phyloP scores from a whole-genome alignment of 169 alveolate genomes.

The Cystoisospora suis region DNA sequence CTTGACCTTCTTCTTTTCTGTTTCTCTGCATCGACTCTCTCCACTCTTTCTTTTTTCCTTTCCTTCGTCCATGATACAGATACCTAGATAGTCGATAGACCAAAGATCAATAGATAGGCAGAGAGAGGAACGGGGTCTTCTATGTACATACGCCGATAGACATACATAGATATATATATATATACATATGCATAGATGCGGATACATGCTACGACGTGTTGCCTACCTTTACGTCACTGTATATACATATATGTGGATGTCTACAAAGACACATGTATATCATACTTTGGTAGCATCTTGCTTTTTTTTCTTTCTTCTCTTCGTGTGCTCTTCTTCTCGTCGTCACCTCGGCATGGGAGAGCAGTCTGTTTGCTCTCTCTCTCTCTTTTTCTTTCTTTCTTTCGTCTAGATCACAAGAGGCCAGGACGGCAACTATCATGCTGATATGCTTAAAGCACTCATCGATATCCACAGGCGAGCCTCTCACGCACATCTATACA shows the following conservation, averaged over 20 bases:
- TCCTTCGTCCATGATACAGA: not conserved
- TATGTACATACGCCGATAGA: not conserved
- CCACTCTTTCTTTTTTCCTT: not conserved
- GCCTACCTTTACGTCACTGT: not conserved
- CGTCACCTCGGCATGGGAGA: not conserved
- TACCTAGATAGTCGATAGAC: not conserved
- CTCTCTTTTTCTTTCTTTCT: not conserved
- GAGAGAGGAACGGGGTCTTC: not conserved
- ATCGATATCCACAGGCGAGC: slow-evolving; percentile 7
- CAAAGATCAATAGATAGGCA: not conserved
- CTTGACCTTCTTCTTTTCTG: not conserved
- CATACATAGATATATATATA: not conserved
- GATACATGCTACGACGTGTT: not conserved
- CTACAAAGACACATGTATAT: not conserved
- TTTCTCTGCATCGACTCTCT: not conserved
- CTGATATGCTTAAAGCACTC: slow-evolving; percentile 22
- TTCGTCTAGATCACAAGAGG: not conserved
- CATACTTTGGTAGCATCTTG: not conserved
- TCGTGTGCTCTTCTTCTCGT: not conserved
- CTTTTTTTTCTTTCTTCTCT: not conserved
- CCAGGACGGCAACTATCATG: slow-evolving; percentile 8
- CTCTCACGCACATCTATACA: too few species aligned
- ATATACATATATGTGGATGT: not conserved
- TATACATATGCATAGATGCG: not conserved
- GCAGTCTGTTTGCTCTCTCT: not conserved